Evolutionary conservation across 768 basidiomycete genomes (phyloP).

Genomic region (Pluteus cervinus): DNA sequence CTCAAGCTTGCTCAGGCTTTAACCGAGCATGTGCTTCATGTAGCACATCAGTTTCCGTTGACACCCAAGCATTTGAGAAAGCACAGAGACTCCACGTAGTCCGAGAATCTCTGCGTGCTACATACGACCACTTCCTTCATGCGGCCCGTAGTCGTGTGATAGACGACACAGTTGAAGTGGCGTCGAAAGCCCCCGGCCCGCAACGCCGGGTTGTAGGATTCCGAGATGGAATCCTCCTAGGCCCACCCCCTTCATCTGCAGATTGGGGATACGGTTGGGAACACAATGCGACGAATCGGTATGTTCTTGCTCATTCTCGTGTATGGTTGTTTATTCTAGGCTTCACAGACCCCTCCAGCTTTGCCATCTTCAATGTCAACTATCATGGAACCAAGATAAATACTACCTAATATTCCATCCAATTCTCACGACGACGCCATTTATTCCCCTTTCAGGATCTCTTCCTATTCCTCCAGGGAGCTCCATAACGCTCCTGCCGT

Average conservation of each 20-base stretch:
- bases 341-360: conserved; percentile 49
- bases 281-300: conserved; percentile 44
- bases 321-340: conserved; percentile 1
- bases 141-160: conserved; percentile 54
- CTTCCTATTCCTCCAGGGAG: conserved; percentile 50
- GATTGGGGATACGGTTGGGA: conserved; percentile 70
- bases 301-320: conserved; percentile 6
- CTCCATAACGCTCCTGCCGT: conserved; percentile 66
- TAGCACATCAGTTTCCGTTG: conserved; percentile 11
- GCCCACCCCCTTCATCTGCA: conserved; percentile 31
- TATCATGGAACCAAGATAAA: conserved; percentile 21
- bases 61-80: too few relatives aligned
- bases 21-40: conserved; percentile 34
- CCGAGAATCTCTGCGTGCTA: conserved; percentile 33
- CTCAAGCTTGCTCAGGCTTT: conserved; percentile 35
- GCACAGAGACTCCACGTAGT: conserved; percentile 30
- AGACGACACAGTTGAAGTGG: conserved; percentile 44
- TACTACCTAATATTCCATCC: conserved; percentile 60
- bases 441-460: conserved; percentile 40
- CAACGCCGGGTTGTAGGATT: conserved; percentile 39
- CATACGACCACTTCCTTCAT: conserved; percentile 49
- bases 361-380: conserved; percentile 53
- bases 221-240: conserved; percentile 60
- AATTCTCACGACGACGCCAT: conserved; percentile 49
- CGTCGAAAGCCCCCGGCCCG: conserved; percentile 19